A percentile compares a stretch with the other conserved stretches of the same genome.
Evolutionary conservation across 306 rosid species (phyloP).

Genomic region (Pueraria montana): DNA sequence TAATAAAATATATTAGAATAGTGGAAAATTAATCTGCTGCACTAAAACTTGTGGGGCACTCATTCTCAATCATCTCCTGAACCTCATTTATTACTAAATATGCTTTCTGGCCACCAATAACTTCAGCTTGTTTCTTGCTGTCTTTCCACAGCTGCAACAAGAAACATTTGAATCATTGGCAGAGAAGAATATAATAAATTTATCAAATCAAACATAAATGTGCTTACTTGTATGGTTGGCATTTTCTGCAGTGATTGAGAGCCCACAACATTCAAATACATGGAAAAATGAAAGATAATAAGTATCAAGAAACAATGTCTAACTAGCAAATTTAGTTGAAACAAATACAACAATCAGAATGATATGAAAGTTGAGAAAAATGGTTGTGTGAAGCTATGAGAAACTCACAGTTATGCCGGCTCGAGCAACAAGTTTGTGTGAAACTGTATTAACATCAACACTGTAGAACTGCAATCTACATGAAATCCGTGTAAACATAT

Average conservation of each 20-base stretch:
- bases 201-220: conserved; percentile 31
- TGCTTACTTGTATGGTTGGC: conserved; percentile 93
- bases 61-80: conserved; percentile 76
- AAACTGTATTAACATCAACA: conserved; percentile 79
- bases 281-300: conserved; percentile 26
- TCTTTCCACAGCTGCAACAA: conserved; percentile 85
- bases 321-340: conserved; percentile 40
- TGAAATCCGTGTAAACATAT: conserved; percentile 35
- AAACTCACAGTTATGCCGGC: conserved; percentile 92
- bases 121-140: conserved; percentile 78
- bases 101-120: conserved; percentile 82
- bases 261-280: conserved; percentile 49
- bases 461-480: conserved; percentile 80
- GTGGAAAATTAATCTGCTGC: background rate
- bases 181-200: conserved; percentile 21
- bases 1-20: background rate
- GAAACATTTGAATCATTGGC: conserved; percentile 1
- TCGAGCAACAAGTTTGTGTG: conserved; percentile 81
- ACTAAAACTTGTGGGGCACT: conserved; percentile 41
- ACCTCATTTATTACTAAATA: conserved; percentile 76
- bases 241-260: conserved; percentile 72
- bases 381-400: conserved; percentile 29
- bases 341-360: conserved; percentile 38
- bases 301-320: conserved; percentile 20
- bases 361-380: conserved; percentile 28